A percentile compares a stretch with the other conserved stretches of the same genome.
Conservation (phyloP, 192 early-diverging fungal genomes). For the Umbelopsis vinacea region DNA sequence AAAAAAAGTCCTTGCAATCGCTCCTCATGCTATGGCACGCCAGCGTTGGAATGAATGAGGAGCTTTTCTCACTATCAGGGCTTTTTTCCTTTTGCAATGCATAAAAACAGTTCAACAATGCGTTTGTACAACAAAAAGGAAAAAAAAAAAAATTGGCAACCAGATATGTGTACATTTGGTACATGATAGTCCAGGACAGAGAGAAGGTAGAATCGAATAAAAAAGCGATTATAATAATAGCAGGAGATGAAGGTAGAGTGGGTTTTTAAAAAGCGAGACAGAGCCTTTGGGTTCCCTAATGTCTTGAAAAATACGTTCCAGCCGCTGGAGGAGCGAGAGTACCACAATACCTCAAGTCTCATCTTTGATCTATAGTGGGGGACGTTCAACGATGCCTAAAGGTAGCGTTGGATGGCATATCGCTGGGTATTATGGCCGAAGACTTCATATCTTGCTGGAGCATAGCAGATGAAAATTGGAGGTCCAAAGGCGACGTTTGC, state of each 20-base stretch:
- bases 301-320: not conserved
- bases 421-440: not conserved
- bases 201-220: not conserved
- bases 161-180: conserved; percentile 5
- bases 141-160: not conserved
- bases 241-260: not conserved
- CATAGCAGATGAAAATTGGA: not conserved
- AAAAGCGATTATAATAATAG: conserved; percentile 6
- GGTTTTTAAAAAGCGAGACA: not conserved
- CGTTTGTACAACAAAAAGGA: not conserved
- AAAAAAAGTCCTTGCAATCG: no score
- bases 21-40: no score
- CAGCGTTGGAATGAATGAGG: no score
- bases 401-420: not conserved
- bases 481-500: no score
- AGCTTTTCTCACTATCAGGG: no score
- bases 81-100: no score
- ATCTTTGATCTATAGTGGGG: not conserved
- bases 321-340: not conserved
- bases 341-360: not conserved
- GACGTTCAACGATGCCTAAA: not conserved
- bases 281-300: not conserved
- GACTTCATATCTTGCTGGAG: not conserved
- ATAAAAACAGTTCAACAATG: not conserved
- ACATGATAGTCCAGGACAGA: not conserved